phyloP scores from a whole-genome alignment of 192 early-diverging fungal species.

The Backusella psychrophila region DNA sequence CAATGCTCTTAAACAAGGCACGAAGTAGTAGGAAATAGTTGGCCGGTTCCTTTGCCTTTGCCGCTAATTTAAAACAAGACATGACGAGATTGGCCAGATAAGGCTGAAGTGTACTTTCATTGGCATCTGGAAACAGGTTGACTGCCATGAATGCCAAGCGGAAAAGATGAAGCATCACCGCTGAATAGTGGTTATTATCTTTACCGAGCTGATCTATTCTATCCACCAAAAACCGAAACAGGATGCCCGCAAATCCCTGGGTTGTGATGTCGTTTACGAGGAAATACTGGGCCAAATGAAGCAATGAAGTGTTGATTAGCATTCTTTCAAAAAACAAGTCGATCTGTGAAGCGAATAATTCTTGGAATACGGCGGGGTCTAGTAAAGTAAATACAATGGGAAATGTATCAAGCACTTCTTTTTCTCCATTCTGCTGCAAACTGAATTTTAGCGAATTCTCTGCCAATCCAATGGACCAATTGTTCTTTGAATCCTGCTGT shows the following conservation, averaged over 20 bases:
- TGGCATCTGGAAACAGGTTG: slow-evolving; percentile 84
- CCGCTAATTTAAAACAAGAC: slow-evolving; percentile 79
- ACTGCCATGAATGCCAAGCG: slow-evolving; percentile 94
- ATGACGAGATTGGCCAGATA: slow-evolving; percentile 89
- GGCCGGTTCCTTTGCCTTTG: slow-evolving; percentile 80
- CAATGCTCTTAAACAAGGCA: slow-evolving; percentile 92
- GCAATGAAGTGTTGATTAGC: slow-evolving; percentile 72
- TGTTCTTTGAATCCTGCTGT: slow-evolving; percentile 12
- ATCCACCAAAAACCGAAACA: slow-evolving; percentile 77
- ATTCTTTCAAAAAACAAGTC: slow-evolving; percentile 83
- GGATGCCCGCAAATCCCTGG: slow-evolving; percentile 72
- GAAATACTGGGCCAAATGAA: slow-evolving; percentile 87
- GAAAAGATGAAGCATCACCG: slow-evolving; percentile 86
- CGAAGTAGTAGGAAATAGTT: slow-evolving; percentile 94
- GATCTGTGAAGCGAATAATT: slow-evolving; percentile 89
- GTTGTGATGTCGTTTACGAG: slow-evolving; percentile 74
- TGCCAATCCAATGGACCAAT: slow-evolving; percentile 23
- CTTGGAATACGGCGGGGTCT: slow-evolving; percentile 91
- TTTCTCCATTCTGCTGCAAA: slow-evolving; percentile 79
- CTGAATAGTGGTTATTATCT: slow-evolving; percentile 58
- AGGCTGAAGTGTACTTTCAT: slow-evolving; percentile 89
- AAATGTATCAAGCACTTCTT: slow-evolving; percentile 91
- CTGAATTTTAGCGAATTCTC: slow-evolving; percentile 46
- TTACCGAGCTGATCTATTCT: slow-evolving; percentile 73
- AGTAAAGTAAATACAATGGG: slow-evolving; percentile 77